Evolutionary conservation across 75 land plant species (phyloP).

Genomic region (Isoetes taiwanensis): DNA sequence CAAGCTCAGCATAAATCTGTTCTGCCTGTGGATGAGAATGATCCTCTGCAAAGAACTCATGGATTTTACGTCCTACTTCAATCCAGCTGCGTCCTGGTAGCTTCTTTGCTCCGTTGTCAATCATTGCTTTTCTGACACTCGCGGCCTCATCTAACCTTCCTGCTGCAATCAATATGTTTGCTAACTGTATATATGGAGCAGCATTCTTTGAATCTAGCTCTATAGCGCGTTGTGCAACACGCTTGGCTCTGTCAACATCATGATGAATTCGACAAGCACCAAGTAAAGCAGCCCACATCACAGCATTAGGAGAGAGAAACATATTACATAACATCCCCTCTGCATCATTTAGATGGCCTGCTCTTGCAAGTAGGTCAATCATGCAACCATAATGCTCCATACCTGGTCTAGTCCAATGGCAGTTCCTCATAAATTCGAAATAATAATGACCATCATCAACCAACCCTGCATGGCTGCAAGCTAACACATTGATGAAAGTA

Average conservation of each 20-base stretch:
- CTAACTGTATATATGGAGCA: slow-evolving; percentile 1
- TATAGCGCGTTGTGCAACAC: neutral
- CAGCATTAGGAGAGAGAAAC: neutral
- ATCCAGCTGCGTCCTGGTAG: neutral
- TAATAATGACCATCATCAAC: neutral
- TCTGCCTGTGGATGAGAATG: neutral
- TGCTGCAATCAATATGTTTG: neutral
- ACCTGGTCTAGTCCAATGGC: neutral
- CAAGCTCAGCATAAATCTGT: slow-evolving; percentile 1
- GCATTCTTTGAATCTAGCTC: neutral
- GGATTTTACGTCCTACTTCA: neutral
- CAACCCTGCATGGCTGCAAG: neutral
- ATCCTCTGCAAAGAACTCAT: neutral
- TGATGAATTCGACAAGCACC: neutral
- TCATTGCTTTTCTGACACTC: neutral
- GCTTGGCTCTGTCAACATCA: neutral
- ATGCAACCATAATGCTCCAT: slow-evolving; percentile 6
- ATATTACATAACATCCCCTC: neutral
- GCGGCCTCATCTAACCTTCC: neutral
- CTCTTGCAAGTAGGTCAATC: neutral
- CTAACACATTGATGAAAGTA: neutral
- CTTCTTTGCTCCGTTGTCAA: neutral
- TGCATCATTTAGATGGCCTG: neutral
- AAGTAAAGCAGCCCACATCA: neutral
- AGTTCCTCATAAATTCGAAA: neutral